Conservation (phyloP, 139 green algal species). For the Chlamydomonas sphaeroides region DNA sequence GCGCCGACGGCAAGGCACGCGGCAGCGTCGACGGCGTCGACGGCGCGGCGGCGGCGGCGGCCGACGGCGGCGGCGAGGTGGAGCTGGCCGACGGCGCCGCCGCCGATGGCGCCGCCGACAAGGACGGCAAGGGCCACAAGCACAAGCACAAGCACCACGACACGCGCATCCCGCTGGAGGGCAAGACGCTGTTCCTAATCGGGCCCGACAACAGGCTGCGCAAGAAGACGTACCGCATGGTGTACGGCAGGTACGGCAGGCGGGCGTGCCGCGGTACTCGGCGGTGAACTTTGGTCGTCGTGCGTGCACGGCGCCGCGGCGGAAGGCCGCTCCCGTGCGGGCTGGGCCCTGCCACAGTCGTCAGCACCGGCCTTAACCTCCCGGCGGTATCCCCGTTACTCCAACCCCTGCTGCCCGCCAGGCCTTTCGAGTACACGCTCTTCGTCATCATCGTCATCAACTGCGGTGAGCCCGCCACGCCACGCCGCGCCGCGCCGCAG, state of each 20-base stretch:
- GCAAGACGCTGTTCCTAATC: slow-evolving; percentile 26
- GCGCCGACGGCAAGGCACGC: too few species aligned
- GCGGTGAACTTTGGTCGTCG: too few species aligned
- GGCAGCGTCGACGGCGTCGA: too few species aligned
- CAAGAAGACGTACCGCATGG: slow-evolving; percentile 7
- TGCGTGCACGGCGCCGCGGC: too few species aligned
- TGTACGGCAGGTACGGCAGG: slow-evolving; percentile 11
- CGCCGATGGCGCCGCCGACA: neutral
- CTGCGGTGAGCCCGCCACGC: too few species aligned
- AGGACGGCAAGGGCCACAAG: neutral
- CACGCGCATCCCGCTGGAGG: slow-evolving; percentile 28
- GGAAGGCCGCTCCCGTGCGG: too few species aligned
- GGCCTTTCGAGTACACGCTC: slow-evolving; percentile 71
- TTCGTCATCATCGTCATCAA: slow-evolving; percentile 70
- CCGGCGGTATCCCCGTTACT: too few species aligned
- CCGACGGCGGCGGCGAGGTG: too few species aligned
- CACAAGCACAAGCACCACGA: neutral
- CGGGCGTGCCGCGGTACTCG: neutral
- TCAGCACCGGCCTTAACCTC: too few species aligned
- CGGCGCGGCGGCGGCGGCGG: too few species aligned
- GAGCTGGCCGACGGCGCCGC: neutral
- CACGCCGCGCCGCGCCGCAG: too few species aligned
- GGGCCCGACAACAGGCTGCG: slow-evolving; percentile 6
- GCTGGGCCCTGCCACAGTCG: too few species aligned
- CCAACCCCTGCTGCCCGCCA: neutral